Base-by-base conservation (phyloP, 2,329 filamentous ascomycete genomes). In the Phyllosticta citribraziliensis region DNA sequence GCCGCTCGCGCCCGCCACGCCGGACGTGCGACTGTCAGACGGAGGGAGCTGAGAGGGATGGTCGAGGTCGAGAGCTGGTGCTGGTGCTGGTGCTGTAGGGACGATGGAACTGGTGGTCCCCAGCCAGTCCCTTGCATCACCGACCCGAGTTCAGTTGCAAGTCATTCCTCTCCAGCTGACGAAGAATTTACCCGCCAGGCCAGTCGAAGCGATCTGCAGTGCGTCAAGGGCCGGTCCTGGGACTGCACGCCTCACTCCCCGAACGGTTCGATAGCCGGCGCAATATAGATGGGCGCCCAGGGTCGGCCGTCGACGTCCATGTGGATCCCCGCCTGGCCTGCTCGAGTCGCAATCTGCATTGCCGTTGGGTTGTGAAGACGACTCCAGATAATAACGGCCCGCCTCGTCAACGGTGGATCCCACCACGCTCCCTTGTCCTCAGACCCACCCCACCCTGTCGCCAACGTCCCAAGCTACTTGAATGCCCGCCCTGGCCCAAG, bases 311-410 rank as follows among this genome's bases (percentile, higher is more conserved):
- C 22, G 22, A 22, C 22, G 22, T 22, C 22, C 22, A 22, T 22
- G 22, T 59, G 62, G 63, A 63, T 63, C 62, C 55, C 62, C 60
- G 62, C 33, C 33, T 60, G 47, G 61, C 59, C 57, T 52, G 52
- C 55, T 53, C 60, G 56, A 62, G 60, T 57, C 67, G 56, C 40
- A 65, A 70, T 71, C 72, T 74, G 72, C 73, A 74, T 70, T 72
- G 67, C 73, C 73, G 72, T 74, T 74, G 67, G 72, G 72, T 74
- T 74, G 67, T 70, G 68, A 70, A 69, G 68, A 67, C 69, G 67
- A 64, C 63, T 62, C 63, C 58, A 64, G 57, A 59, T 62, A 58
- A 60, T 62, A 65, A 65, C 63, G 64, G 63, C 57, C 63, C 64
- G 64, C 64, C 58, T 62, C 61, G 58, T 60, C 61, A 60, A 64